Evolutionary conservation across 2,329 filamentous ascomycete genomes (phyloP).

Genomic region (Venturia pyrina): DNA sequence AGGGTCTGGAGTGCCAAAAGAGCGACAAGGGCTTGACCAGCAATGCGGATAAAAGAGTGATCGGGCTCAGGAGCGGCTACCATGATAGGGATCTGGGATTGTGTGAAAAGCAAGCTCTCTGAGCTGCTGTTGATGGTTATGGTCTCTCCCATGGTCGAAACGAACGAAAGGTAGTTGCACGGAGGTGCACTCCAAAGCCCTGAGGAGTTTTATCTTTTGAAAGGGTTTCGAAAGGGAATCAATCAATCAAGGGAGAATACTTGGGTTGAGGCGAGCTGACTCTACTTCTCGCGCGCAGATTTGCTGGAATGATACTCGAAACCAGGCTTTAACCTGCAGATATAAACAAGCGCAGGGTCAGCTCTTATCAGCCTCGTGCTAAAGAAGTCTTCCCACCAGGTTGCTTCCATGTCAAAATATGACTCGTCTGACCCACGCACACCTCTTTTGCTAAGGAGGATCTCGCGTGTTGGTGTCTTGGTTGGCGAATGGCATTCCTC

Average conservation of each 20-base stretch:
- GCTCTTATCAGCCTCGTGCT: slow-evolving; percentile 1
- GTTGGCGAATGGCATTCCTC: neutral
- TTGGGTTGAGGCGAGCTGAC: neutral
- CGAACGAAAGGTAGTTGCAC: neutral
- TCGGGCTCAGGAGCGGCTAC: neutral
- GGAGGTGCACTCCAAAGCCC: neutral
- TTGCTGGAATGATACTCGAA: slow-evolving; percentile 1
- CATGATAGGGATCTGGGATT: neutral
- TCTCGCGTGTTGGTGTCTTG: neutral
- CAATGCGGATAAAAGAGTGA: neutral
- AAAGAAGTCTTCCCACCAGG: neutral
- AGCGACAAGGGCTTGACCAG: neutral
- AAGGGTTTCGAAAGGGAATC: neutral
- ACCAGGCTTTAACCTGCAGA: neutral
- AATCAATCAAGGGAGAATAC: neutral
- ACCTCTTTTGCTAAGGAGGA: neutral
- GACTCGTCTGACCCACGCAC: neutral
- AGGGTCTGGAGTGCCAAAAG: slow-evolving; percentile 1
- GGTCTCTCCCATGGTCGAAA: neutral
- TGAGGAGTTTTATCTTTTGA: neutral
- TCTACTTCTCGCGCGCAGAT: neutral
- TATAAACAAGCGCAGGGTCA: neutral
- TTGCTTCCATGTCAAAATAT: neutral
- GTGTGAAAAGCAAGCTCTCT: neutral
- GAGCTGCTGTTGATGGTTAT: neutral